phyloP scores from a whole-genome alignment of 139 green algal genomes.

The Chara braunii region DNA sequence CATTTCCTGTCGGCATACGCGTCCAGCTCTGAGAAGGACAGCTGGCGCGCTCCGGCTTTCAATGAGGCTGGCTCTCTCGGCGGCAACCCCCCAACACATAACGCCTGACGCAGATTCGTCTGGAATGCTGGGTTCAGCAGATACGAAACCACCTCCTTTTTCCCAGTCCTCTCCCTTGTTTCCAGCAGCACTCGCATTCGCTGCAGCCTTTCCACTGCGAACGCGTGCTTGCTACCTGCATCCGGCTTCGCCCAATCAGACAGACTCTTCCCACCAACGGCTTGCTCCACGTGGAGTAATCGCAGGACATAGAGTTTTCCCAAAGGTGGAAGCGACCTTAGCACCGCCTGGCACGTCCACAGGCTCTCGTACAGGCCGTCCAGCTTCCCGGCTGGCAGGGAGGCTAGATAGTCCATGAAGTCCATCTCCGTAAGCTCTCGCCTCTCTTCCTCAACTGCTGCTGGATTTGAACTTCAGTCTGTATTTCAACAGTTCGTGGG shows the following conservation, averaged over 20 bases:
- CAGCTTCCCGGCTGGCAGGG: slow-evolving; percentile 37
- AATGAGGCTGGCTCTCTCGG: too few relatives aligned
- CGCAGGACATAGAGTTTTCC: slow-evolving; percentile 36
- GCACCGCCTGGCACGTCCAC: slow-evolving; percentile 33
- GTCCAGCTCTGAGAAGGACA: too few relatives aligned
- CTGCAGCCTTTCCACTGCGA: slow-evolving; percentile 24
- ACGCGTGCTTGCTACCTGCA: slow-evolving; percentile 14
- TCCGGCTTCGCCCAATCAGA: slow-evolving; percentile 13
- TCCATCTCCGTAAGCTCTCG: slow-evolving; percentile 5
- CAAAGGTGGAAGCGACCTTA: slow-evolving; percentile 29
- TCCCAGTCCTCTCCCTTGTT: slow-evolving; percentile 14
- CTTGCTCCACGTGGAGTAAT: slow-evolving; percentile 7
- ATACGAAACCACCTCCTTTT: not conserved
- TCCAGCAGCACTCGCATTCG: slow-evolving; percentile 34
- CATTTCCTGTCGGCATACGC: too few relatives aligned
- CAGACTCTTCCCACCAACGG: not conserved
- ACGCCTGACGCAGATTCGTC: not conserved
- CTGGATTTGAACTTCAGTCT: too few relatives aligned
- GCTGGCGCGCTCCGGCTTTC: too few relatives aligned
- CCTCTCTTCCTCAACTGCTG: too few relatives aligned
- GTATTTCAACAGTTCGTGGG: too few relatives aligned
- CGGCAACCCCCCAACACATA: too few relatives aligned
- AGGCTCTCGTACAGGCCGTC: slow-evolving; percentile 38
- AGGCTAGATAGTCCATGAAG: slow-evolving; percentile 32
- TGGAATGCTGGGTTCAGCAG: slow-evolving; percentile 24